These are phyloP conservation scores for Brachypodium distachyon DNA, from an alignment of 202 grass and related monocot species.

Conservation along the genomic window DNA sequence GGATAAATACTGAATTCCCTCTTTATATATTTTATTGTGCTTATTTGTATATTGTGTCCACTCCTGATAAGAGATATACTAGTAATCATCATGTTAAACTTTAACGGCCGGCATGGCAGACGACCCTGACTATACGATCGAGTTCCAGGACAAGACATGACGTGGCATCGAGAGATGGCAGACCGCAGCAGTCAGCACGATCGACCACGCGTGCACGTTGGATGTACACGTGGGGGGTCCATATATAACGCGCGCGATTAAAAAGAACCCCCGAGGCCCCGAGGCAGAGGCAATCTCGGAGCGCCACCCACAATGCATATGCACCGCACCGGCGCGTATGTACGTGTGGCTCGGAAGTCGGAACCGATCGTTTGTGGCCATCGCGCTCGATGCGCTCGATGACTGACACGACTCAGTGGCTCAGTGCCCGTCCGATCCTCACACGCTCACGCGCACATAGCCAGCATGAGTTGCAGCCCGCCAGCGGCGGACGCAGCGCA, in stretches of 20 bases:
- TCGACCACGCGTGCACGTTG: background rate
- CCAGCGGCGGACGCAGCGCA: no score
- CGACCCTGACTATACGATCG: no score
- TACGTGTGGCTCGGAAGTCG: background rate
- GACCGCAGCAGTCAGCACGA: no score
- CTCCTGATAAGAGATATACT: no score
- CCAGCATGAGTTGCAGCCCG: no score
- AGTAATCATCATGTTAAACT: no score
- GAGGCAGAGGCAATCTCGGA: conserved; percentile 3
- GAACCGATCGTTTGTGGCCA: background rate
- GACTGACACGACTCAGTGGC: background rate
- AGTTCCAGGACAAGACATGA: no score
- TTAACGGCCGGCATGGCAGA: no score
- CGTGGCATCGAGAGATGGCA: no score
- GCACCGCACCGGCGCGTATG: background rate
- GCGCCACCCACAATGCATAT: conserved; percentile 10
- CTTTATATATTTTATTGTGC: no score
- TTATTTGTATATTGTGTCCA: no score
- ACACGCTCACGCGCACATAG: background rate
- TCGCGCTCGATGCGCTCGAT: background rate
- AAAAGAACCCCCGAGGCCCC: background rate
- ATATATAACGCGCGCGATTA: background rate
- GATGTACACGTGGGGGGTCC: background rate
- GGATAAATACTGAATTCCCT: no score
- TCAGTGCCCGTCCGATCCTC: background rate